A percentile compares a stretch with the other conserved stretches of the same genome.
Conservation (phyloP, 2,329 filamentous ascomycete genomes). For the Cladosporium velox region DNA sequence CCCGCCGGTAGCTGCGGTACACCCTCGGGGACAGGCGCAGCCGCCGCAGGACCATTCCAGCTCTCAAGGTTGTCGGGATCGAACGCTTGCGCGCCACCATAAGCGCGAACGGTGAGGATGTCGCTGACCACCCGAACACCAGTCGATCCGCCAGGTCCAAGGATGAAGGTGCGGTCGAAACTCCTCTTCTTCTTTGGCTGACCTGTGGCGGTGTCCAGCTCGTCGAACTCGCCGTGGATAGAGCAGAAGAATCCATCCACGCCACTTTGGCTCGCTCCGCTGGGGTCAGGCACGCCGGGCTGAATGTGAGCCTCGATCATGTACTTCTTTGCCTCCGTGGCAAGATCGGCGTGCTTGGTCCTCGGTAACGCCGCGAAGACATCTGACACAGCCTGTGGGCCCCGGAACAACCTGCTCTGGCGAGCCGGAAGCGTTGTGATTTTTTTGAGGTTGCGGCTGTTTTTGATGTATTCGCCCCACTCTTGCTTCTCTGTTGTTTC, state of each 20-base stretch:
- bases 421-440: conserved; percentile 63
- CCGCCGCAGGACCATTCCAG: conserved; percentile 26
- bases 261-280: conserved; percentile 61
- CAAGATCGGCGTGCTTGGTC: conserved; percentile 74
- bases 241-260: conserved; percentile 77
- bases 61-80: conserved; percentile 40
- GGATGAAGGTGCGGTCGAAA: conserved; percentile 78
- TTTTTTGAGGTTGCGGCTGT: conserved; percentile 75
- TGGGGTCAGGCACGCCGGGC: conserved; percentile 69
- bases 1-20: conserved; percentile 32
- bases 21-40: conserved; percentile 21
- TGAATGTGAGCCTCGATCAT: conserved; percentile 79
- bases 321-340: conserved; percentile 69
- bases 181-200: conserved; percentile 64
- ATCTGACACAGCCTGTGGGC: conserved; percentile 64
- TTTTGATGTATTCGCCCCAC: conserved; percentile 75
- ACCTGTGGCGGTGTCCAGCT: conserved; percentile 61
- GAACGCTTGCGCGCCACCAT: conserved; percentile 59
- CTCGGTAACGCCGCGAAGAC: conserved; percentile 70
- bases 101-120: conserved; percentile 72
- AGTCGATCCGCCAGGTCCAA: conserved; percentile 70
- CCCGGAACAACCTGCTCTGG: conserved; percentile 66
- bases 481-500: conserved; percentile 50
- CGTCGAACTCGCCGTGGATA: conserved; percentile 83
- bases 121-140: conserved; percentile 78